phyloP scores from a whole-genome alignment of 257 asterid species.

The Jaltomata sinuosa region DNA sequence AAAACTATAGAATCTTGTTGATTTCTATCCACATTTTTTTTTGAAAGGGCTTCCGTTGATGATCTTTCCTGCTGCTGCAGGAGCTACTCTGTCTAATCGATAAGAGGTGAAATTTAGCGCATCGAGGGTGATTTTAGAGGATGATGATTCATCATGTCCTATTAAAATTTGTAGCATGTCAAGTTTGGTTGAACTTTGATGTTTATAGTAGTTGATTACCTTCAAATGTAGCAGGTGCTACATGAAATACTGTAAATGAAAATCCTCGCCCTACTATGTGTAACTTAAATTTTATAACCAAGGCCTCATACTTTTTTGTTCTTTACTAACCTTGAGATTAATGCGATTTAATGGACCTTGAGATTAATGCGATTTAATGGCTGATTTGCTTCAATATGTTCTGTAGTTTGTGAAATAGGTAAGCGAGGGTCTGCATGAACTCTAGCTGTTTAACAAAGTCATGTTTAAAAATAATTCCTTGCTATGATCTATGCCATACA shows the following conservation, averaged over 20 bases:
- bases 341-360: not conserved
- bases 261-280: not conserved
- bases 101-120: not conserved
- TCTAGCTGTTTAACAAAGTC: constrained; percentile 17
- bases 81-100: not conserved
- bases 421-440: not conserved
- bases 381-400: not conserved
- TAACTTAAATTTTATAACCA: not conserved
- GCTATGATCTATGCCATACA: not conserved
- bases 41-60: not conserved
- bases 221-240: not conserved
- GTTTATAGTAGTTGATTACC: not conserved
- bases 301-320: not conserved
- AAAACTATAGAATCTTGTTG: not conserved
- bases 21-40: not conserved
- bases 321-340: not conserved
- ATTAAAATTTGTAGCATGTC: not conserved
- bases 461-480: constrained; percentile 7
- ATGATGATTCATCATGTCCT: not conserved
- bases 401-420: not conserved
- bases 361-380: not conserved
- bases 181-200: not conserved
- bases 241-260: not conserved
- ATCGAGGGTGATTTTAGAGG: not conserved
- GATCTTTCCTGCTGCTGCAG: not conserved